These are phyloP conservation scores for Caryocar brasiliense DNA, from an alignment of 441 rosid species.

Conservation along the genomic window DNA sequence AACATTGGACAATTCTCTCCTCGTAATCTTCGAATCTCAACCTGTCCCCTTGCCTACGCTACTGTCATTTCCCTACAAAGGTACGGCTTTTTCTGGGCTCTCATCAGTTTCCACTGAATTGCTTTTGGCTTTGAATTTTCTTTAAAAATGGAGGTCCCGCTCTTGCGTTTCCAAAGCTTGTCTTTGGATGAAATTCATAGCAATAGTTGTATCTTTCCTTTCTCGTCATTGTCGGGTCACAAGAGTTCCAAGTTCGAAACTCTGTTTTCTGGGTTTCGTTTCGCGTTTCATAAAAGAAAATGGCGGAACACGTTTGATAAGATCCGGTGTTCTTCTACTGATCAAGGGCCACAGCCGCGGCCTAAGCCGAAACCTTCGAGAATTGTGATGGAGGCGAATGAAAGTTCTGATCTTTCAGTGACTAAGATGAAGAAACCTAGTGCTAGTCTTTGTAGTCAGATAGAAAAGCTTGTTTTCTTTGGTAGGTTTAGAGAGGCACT, in stretches of 20 bases:
- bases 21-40: constrained; percentile 1
- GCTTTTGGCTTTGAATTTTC: neutral
- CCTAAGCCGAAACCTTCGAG: constrained; percentile 41
- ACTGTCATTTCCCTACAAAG: neutral
- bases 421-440: constrained; percentile 31
- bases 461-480: constrained; percentile 58
- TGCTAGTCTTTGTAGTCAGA: constrained; percentile 55
- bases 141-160: constrained; percentile 54
- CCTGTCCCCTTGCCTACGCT: neutral
- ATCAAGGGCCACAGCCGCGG: constrained; percentile 40
- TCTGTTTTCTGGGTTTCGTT: constrained; percentile 30
- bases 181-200: constrained; percentile 31
- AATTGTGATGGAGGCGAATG: constrained; percentile 13
- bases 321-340: constrained; percentile 39
- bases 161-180: constrained; percentile 34
- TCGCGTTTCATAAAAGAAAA: constrained; percentile 27
- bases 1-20: neutral
- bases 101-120: neutral
- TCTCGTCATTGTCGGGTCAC: constrained; percentile 13
- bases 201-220: constrained; percentile 21
- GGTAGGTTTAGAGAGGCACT: constrained; percentile 58
- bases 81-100: constrained; percentile 2
- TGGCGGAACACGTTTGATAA: constrained; percentile 32
- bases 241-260: constrained; percentile 13
- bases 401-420: constrained; percentile 12